A percentile compares a stretch with the other conserved stretches of the same genome.
These are phyloP conservation scores for Talaromyces trachyspermus DNA, from an alignment of 495 filamentous ascomycete species.

Conservation along the genomic window DNA sequence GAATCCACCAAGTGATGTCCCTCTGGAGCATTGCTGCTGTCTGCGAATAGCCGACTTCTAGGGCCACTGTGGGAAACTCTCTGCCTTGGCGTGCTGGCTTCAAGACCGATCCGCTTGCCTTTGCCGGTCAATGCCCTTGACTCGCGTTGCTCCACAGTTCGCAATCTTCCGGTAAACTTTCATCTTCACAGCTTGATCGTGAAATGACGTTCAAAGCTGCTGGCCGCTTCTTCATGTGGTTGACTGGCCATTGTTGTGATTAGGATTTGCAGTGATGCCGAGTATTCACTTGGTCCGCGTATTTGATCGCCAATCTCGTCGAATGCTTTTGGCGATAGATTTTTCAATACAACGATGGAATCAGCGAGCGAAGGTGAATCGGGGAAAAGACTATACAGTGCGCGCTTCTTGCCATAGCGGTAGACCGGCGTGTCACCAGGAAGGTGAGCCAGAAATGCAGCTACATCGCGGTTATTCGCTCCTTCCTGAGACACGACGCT, in stretches of 20 bases:
- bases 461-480: no score
- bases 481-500: not conserved
- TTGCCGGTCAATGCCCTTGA: not conserved
- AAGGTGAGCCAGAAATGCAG: not conserved
- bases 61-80: not conserved
- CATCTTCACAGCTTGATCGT: not conserved
- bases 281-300: not conserved
- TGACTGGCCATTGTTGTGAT: not conserved
- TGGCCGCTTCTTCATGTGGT: not conserved
- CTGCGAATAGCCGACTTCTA: not conserved
- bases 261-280: not conserved
- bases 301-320: not conserved
- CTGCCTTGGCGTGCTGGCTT: not conserved
- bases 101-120: not conserved
- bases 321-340: not conserved
- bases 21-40: not conserved
- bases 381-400: not conserved
- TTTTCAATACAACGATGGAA: not conserved
- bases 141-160: not conserved
- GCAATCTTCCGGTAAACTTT: not conserved
- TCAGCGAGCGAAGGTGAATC: not conserved
- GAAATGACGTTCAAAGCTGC: not conserved
- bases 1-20: conserved; percentile 1
- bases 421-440: not conserved
- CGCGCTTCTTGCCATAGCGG: not conserved